Percentiles rank a stretch among this genome's conserved stretches.
phyloP scores from a whole-genome alignment of 306 rosid genomes.

The Fagus sylvatica region DNA sequence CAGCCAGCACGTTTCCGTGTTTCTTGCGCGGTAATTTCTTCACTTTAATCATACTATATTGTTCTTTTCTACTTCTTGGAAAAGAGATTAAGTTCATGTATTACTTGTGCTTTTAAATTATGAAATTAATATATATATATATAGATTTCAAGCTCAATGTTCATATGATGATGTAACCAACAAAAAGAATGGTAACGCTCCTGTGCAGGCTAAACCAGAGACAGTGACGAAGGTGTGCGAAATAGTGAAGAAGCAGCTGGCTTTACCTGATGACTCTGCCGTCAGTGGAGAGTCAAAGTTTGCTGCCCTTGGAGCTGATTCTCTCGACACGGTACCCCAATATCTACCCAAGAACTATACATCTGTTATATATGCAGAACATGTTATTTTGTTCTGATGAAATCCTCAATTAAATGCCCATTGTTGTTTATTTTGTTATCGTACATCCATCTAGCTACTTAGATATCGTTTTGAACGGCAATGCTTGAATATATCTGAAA shows the following conservation, averaged over 20 bases:
- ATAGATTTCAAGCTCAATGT: not conserved
- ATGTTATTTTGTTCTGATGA: not conserved
- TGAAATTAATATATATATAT: not conserved
- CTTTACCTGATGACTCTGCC: constrained; percentile 45
- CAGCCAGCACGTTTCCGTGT: constrained; percentile 52
- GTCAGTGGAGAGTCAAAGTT: constrained; percentile 76
- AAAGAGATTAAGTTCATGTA: not conserved
- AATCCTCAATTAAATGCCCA: not conserved
- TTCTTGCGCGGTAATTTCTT: constrained; percentile 65
- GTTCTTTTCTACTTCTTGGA: not conserved
- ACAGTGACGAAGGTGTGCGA: constrained; percentile 71
- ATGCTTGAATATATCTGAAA: not conserved
- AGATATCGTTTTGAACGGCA: not conserved
- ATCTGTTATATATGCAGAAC: not conserved
- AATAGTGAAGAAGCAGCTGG: constrained; percentile 91
- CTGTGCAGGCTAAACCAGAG: constrained; percentile 77
- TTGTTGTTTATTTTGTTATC: constrained; percentile 2
- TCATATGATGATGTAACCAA: not conserved
- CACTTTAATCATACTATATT: not conserved
- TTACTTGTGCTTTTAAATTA: not conserved
- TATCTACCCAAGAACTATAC: not conserved
- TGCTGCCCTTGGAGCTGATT: constrained; percentile 88
- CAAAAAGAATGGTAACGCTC: constrained; percentile 5
- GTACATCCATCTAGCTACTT: not conserved
- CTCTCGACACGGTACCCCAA: constrained; percentile 83